A percentile compares a stretch with the other conserved stretches of the same genome.
Conservation (phyloP, 306 rosid species). For the Cucurbita argyrosperma region DNA sequence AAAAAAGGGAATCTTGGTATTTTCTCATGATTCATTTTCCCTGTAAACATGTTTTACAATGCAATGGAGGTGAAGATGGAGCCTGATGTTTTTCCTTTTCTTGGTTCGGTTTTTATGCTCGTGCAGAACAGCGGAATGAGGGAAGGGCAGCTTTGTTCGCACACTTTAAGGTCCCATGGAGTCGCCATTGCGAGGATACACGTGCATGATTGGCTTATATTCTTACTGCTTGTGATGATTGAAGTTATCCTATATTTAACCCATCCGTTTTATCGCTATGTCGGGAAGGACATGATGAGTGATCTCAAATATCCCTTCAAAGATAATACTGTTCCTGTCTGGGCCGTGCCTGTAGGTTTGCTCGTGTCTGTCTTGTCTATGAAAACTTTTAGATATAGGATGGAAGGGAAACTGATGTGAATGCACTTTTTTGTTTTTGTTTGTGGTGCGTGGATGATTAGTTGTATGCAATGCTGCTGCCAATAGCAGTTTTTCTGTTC, state of each 20-base stretch:
- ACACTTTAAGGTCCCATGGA: slow-evolving; percentile 74
- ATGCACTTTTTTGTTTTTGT: background rate
- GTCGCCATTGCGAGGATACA: slow-evolving; percentile 43
- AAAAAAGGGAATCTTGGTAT: background rate
- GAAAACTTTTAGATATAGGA: background rate
- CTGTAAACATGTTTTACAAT: background rate
- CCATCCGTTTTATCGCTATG: slow-evolving; percentile 80
- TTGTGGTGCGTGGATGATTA: slow-evolving; percentile 16
- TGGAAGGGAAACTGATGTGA: slow-evolving; percentile 12
- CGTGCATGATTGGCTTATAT: slow-evolving; percentile 75
- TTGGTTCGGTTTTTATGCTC: background rate
- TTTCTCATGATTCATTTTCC: background rate
- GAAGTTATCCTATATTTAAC: slow-evolving; percentile 20
- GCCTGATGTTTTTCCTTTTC: background rate
- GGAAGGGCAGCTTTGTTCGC: slow-evolving; percentile 61
- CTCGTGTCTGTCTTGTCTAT: background rate
- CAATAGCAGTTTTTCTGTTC: slow-evolving; percentile 42
- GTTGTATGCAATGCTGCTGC: slow-evolving; percentile 59
- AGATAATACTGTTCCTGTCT: slow-evolving; percentile 66
- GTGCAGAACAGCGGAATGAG: slow-evolving; percentile 19
- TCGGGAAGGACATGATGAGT: slow-evolving; percentile 79
- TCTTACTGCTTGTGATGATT: slow-evolving; percentile 45
- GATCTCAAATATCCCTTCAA: slow-evolving; percentile 74
- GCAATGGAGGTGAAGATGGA: background rate
- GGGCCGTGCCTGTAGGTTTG: slow-evolving; percentile 75